Evolutionary conservation across 495 filamentous ascomycete genomes (phyloP).

Genomic region (Hyphodiscus hymeniophilus): DNA sequence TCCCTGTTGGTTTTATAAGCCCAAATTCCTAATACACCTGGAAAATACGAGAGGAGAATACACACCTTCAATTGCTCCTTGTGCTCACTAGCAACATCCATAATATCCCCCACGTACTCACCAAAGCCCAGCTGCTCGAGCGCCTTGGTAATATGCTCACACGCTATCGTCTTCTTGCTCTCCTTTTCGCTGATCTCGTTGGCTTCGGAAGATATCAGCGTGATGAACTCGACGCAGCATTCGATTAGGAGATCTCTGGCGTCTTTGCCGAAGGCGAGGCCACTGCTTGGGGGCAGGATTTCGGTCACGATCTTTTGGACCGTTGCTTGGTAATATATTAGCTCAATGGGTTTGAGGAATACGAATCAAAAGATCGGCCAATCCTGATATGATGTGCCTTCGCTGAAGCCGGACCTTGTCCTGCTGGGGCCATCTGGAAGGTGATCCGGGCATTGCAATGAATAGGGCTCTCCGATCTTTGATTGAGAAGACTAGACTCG

Average conservation of each 20-base stretch:
- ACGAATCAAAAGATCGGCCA: no score
- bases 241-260: conserved; percentile 93
- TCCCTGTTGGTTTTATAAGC: no score
- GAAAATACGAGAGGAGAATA: no score
- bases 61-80: conserved; percentile 86
- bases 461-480: no score
- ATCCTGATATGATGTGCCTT: no score
- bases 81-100: conserved; percentile 83
- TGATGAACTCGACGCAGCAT: conserved; percentile 99
- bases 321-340: conserved; percentile 53
- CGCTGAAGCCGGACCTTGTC: no score
- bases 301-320: conserved; percentile 97
- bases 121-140: conserved; percentile 82
- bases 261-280: conserved; percentile 81
- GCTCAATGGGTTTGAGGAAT: background rate
- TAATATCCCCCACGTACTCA: conserved; percentile 79
- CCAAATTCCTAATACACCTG: no score
- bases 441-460: no score
- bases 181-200: conserved; percentile 98
- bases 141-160: conserved; percentile 91
- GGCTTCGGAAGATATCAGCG: conserved; percentile 90
- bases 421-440: no score
- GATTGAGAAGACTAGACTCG: no score
- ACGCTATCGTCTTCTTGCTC: conserved; percentile 96
- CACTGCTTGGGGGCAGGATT: conserved; percentile 66